Percentiles rank a stretch among this genome's conserved stretches.
Evolutionary conservation across 2,329 filamentous ascomycete species (phyloP).

Genomic region (Camillea tinctor): DNA sequence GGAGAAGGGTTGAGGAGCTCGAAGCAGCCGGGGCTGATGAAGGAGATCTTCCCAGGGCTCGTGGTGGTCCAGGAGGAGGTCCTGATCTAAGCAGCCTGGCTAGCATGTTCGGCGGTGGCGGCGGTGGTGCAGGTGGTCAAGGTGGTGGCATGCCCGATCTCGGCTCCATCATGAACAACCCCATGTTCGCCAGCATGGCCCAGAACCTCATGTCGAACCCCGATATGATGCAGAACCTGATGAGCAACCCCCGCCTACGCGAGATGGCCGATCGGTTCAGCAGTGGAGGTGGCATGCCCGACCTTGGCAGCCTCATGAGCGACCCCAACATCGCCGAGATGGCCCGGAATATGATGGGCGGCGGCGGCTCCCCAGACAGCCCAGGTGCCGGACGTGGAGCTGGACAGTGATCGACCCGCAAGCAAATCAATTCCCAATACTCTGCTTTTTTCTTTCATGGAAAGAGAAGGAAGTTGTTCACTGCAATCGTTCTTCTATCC

Average conservation of each 20-base stretch:
- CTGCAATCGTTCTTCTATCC: no score
- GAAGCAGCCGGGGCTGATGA: conserved; percentile 52
- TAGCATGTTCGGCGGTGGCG: conserved; percentile 66
- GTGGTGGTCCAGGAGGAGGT: conserved; percentile 56
- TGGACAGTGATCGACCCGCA: conserved; percentile 15
- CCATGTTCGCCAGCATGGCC: conserved; percentile 97
- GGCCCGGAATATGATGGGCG: conserved; percentile 44
- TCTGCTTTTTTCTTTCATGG: not conserved
- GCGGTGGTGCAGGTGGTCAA: conserved; percentile 57
- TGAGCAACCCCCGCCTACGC: conserved; percentile 87
- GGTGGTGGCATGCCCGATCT: conserved; percentile 87
- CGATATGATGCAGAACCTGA: conserved; percentile 84
- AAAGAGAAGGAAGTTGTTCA: not conserved
- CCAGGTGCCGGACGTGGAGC: conserved; percentile 18
- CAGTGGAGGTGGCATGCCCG: conserved; percentile 81
- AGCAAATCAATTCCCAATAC: conserved; percentile 1
- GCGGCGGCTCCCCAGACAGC: conserved; percentile 22
- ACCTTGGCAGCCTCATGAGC: conserved; percentile 81
- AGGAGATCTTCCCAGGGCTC: conserved; percentile 40
- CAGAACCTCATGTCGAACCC: conserved; percentile 98
- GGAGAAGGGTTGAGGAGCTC: conserved; percentile 80
- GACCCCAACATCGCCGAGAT: conserved; percentile 91
- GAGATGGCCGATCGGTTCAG: conserved; percentile 84
- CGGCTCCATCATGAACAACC: conserved; percentile 87
- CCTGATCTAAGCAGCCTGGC: conserved; percentile 71